Conservation (phyloP, 306 rosid genomes). For the Rosa lucieae region DNA sequence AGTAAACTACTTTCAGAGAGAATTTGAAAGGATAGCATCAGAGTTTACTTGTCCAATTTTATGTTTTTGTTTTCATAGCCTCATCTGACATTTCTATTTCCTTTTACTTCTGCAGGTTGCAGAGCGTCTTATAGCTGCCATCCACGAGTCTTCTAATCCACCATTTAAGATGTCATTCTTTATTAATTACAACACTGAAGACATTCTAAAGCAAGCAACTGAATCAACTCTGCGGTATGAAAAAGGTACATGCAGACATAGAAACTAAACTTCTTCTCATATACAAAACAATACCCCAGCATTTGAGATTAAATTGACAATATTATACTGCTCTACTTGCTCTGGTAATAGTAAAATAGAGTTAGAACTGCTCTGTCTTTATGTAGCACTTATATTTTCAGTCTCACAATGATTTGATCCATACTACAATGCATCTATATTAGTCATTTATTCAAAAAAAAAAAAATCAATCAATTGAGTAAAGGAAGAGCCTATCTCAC, state of each 20-base stretch:
- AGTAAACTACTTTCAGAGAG: not conserved
- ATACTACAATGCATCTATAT: not conserved
- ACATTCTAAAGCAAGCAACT: slow-evolving; percentile 71
- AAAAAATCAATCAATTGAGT: not conserved
- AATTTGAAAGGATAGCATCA: not conserved
- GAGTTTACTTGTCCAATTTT: not conserved
- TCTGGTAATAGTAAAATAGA: not conserved
- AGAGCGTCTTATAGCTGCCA: slow-evolving; percentile 60
- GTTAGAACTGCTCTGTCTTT: not conserved
- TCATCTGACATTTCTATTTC: not conserved
- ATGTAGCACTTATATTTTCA: not conserved
- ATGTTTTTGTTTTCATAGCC: not conserved
- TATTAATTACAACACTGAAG: slow-evolving; percentile 53
- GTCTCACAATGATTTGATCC: not conserved
- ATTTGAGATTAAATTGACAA: not conserved
- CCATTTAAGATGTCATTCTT: slow-evolving; percentile 74
- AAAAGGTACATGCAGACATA: slow-evolving; percentile 41
- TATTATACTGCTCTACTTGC: not conserved
- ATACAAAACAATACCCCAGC: not conserved
- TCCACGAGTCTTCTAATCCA: slow-evolving; percentile 51
- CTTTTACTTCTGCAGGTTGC: slow-evolving; percentile 52
- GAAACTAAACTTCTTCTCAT: not conserved
- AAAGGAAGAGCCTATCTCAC: not conserved
- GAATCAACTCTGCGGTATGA: slow-evolving; percentile 68
- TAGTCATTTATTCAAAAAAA: not conserved